A percentile compares a stretch with the other conserved stretches of the same genome.
phyloP scores from a whole-genome alignment of 768 basidiomycete genomes.

The Asterophora lycoperdoides region DNA sequence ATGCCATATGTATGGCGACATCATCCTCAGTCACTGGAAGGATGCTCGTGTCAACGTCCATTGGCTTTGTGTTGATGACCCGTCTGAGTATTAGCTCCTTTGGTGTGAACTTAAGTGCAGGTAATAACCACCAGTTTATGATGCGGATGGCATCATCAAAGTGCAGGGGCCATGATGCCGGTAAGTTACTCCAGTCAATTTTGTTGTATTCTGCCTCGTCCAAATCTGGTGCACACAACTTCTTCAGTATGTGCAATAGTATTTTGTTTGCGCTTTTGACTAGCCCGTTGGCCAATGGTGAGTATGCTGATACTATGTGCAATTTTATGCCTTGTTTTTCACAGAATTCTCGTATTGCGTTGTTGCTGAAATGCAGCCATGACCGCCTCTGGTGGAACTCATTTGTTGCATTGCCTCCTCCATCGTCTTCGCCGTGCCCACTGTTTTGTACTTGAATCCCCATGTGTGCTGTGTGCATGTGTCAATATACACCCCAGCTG shows the following conservation, averaged over 20 bases:
- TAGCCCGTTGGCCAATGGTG: too few relatives aligned
- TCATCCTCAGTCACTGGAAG: neutral
- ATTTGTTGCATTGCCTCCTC: neutral
- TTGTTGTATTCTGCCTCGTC: too few relatives aligned
- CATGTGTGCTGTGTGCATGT: too few relatives aligned
- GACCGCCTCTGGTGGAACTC: conserved; percentile 23
- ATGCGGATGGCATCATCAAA: conserved; percentile 23
- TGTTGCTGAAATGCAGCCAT: conserved; percentile 31
- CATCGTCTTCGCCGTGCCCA: too few relatives aligned
- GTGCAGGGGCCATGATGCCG: conserved; percentile 27
- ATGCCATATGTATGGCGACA: conserved; percentile 21
- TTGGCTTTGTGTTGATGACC: conserved; percentile 4
- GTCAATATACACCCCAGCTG: too few relatives aligned
- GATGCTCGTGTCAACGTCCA: conserved; percentile 2
- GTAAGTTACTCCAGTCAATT: conserved; percentile 15
- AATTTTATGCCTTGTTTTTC: conserved; percentile 13
- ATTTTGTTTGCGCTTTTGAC: neutral
- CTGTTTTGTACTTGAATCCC: too few relatives aligned
- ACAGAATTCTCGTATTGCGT: conserved; percentile 27
- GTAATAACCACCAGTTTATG: conserved; percentile 13
- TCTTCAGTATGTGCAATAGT: conserved; percentile 22
- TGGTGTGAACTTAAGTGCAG: too few relatives aligned
- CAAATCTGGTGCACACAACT: conserved; percentile 22
- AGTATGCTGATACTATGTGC: conserved; percentile 4
- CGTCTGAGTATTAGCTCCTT: too few relatives aligned